Percentiles rank a stretch among this genome's conserved stretches.
Conservation (phyloP, 2,329 filamentous ascomycete species). For the Colletotrichum sp. region DNA sequence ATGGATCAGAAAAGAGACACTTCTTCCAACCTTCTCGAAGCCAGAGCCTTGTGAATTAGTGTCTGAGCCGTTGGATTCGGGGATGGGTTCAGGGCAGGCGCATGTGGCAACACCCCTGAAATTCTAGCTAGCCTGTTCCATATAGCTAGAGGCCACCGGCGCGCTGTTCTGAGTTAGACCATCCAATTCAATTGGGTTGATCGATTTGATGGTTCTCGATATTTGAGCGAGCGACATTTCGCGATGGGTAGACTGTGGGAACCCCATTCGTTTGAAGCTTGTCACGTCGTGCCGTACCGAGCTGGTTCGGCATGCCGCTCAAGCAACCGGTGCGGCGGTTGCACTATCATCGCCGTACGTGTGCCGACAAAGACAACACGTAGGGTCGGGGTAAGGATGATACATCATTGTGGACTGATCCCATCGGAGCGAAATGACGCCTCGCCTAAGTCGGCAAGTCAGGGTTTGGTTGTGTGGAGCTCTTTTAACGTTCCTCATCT, state of each 20-base stretch:
- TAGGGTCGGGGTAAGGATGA: slow-evolving; percentile 6
- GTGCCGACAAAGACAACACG: neutral
- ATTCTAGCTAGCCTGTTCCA: neutral
- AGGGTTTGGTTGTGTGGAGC: slow-evolving; percentile 12
- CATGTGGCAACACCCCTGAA: slow-evolving; percentile 2
- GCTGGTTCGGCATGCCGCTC: neutral
- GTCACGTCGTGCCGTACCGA: neutral
- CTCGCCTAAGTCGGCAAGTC: slow-evolving; percentile 21
- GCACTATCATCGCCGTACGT: neutral
- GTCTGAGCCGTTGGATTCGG: slow-evolving; percentile 9
- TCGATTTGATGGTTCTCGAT: neutral
- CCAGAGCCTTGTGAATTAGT: neutral
- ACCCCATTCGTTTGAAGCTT: neutral
- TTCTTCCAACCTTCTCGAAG: slow-evolving; percentile 21
- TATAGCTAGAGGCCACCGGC: neutral
- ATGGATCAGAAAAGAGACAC: neutral
- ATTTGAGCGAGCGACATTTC: neutral
- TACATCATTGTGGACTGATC: slow-evolving; percentile 25
- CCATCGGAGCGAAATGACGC: slow-evolving; percentile 22
- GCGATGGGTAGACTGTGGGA: neutral
- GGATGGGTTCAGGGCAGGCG: slow-evolving; percentile 7
- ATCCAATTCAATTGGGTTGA: neutral
- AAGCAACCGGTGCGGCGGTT: neutral
- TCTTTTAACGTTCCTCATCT: slow-evolving; percentile 6
- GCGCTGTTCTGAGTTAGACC: neutral